phyloP scores from a whole-genome alignment of 2,329 filamentous ascomycete species.

The Thielaviopsis populi region DNA sequence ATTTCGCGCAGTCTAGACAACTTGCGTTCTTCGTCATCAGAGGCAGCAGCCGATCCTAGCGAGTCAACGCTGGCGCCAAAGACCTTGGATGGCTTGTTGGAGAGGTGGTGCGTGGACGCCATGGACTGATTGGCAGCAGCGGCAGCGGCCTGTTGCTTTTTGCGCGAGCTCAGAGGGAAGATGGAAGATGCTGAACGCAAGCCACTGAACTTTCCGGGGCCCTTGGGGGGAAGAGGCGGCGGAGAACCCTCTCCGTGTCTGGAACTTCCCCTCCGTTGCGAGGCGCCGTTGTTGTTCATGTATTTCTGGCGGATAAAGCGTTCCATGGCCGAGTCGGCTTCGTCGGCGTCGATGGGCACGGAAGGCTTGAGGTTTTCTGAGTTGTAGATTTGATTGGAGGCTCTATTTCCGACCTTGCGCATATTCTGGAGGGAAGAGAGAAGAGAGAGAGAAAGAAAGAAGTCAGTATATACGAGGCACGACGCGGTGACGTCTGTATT shows the following conservation, averaged over 20 bases:
- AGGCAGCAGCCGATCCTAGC: constrained; percentile 24
- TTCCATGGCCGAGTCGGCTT: constrained; percentile 89
- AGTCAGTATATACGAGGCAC: background rate
- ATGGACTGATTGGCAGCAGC: constrained; percentile 22
- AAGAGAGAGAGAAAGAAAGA: too few relatives aligned
- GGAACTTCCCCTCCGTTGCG: constrained; percentile 26
- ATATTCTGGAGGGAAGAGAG: constrained; percentile 50
- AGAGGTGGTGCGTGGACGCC: constrained; percentile 26
- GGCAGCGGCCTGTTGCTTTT: constrained; percentile 30
- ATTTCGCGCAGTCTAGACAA: constrained; percentile 67
- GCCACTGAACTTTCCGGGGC: constrained; percentile 42
- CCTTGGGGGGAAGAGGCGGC: constrained; percentile 47
- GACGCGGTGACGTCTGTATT: background rate
- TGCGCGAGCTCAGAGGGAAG: constrained; percentile 46
- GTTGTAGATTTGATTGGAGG: constrained; percentile 82
- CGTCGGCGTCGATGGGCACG: constrained; percentile 78
- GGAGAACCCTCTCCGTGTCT: constrained; percentile 39
- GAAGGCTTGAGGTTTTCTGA: constrained; percentile 68
- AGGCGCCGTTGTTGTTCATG: constrained; percentile 37
- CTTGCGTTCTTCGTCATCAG: constrained; percentile 58
- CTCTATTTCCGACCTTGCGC: constrained; percentile 76
- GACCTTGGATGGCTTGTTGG: constrained; percentile 50
- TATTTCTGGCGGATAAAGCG: constrained; percentile 93
- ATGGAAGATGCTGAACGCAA: constrained; percentile 50
- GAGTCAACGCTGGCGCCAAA: constrained; percentile 53